These are phyloP conservation scores for Rachicladosporium sp. DNA, from an alignment of 2,329 filamentous ascomycete genomes.

Conservation along the genomic window DNA sequence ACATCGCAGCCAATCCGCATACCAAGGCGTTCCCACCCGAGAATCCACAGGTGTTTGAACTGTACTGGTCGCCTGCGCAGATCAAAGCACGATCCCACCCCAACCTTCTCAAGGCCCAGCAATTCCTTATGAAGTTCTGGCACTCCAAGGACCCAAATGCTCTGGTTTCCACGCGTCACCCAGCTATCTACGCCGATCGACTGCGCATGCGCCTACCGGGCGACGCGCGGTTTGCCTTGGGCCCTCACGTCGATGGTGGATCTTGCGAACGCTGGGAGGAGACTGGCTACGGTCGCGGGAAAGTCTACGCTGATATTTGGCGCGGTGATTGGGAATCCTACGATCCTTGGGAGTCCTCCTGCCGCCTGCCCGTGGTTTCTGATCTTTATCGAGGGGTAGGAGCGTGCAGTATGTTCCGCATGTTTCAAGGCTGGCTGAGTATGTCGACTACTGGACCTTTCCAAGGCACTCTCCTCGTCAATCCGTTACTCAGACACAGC, in stretches of 20 bases:
- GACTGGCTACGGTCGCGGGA: constrained; percentile 48
- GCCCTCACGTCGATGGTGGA: constrained; percentile 46
- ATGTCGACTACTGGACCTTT: constrained; percentile 61
- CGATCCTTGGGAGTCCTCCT: constrained; percentile 68
- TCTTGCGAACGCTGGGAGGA: constrained; percentile 42
- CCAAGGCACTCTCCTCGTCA: constrained; percentile 72
- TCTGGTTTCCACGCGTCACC: constrained; percentile 33
- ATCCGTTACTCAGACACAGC: constrained; percentile 61
- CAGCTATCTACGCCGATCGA: constrained; percentile 37
- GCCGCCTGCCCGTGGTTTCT: constrained; percentile 53
- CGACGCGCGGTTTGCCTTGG: constrained; percentile 38
- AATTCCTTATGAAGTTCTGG: constrained; percentile 39
- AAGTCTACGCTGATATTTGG: constrained; percentile 63
- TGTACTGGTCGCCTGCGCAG: constrained; percentile 38
- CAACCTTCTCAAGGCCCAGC: constrained; percentile 34
- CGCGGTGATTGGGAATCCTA: constrained; percentile 67
- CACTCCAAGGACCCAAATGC: constrained; percentile 31
- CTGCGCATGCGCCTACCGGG: constrained; percentile 43
- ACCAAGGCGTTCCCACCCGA: constrained; percentile 35
- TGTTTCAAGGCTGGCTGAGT: constrained; percentile 81
- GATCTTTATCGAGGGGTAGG: constrained; percentile 74
- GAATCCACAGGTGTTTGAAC: constrained; percentile 38
- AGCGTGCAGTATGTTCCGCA: constrained; percentile 71
- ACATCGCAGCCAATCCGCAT: constrained; percentile 35
- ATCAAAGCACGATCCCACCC: constrained; percentile 35